Evolutionary conservation across 2,329 filamentous ascomycete species (phyloP).

Genomic region (Amylocarpus encephaloides): DNA sequence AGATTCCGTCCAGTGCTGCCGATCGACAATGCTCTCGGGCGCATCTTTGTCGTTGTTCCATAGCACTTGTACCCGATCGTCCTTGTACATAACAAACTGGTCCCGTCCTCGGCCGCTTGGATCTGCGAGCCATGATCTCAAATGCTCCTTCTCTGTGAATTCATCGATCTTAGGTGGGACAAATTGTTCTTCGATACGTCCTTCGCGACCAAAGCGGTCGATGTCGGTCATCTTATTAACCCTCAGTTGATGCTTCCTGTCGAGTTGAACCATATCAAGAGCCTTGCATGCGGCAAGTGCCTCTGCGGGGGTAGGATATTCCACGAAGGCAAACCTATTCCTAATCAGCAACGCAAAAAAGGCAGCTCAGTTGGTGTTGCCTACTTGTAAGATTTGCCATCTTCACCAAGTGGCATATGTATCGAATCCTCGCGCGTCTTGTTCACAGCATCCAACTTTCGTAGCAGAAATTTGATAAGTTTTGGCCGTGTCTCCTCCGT

Average conservation of each 20-base stretch:
- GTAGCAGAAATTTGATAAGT: constrained; percentile 90
- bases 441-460: constrained; percentile 83
- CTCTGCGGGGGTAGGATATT: constrained; percentile 87
- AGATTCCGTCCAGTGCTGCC: constrained; percentile 94
- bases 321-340: constrained; percentile 86
- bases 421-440: constrained; percentile 80
- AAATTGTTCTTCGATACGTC: constrained; percentile 88
- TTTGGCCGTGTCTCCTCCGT: constrained; percentile 87
- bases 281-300: constrained; percentile 83
- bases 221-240: constrained; percentile 99
- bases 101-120: constrained; percentile 73
- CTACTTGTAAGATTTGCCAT: constrained; percentile 81
- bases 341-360: constrained; percentile 13
- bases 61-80: constrained; percentile 87
- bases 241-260: constrained; percentile 91
- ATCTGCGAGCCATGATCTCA: constrained; percentile 89
- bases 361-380: constrained; percentile 27
- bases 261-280: constrained; percentile 78
- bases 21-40: constrained; percentile 84
- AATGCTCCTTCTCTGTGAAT: constrained; percentile 88
- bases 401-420: constrained; percentile 87
- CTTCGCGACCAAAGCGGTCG: constrained; percentile 91
- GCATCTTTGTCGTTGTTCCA: constrained; percentile 97
- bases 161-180: constrained; percentile 71
- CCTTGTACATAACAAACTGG: constrained; percentile 91